Evolutionary conservation across 106 monocot genomes (phyloP).

Genomic region (Allium fistulosum): DNA sequence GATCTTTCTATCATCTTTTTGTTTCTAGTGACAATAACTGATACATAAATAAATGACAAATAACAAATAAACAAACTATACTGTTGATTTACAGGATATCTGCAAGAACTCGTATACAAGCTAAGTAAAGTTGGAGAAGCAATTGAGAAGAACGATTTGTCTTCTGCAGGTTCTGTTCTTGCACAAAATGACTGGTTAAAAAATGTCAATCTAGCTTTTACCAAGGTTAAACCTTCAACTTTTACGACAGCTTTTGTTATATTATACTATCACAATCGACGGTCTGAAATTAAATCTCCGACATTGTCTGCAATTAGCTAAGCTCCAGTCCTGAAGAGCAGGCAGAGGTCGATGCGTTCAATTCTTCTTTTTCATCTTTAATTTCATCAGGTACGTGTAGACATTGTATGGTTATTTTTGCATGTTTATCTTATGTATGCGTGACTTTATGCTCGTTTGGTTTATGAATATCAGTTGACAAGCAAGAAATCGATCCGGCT

Average conservation of each 20-base stretch:
- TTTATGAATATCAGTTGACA: conserved; percentile 42
- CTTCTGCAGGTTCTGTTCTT: conserved; percentile 54
- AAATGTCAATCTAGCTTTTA: conserved; percentile 66
- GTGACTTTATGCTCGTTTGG: background rate
- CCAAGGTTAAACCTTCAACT: conserved; percentile 34
- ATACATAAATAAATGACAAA: background rate
- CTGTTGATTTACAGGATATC: conserved; percentile 41
- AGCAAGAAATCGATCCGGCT: conserved; percentile 59
- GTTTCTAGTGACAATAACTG: background rate
- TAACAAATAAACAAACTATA: background rate
- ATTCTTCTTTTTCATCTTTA: conserved; percentile 73
- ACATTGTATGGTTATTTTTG: no score
- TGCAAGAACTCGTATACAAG: conserved; percentile 89
- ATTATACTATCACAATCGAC: background rate
- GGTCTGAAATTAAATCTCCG: background rate
- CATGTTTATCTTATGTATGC: no score
- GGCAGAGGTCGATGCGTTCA: conserved; percentile 59
- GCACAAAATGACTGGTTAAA: conserved; percentile 61
- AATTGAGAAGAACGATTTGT: conserved; percentile 72
- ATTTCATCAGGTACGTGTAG: conserved; percentile 59
- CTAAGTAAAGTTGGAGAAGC: conserved; percentile 87
- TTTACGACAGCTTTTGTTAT: background rate
- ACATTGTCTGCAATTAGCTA: conserved; percentile 28
- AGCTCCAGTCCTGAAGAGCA: conserved; percentile 73
- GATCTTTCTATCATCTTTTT: background rate